Conservation (phyloP, 1,284 basidiomycete genomes). For the Baeospora myosura region DNA sequence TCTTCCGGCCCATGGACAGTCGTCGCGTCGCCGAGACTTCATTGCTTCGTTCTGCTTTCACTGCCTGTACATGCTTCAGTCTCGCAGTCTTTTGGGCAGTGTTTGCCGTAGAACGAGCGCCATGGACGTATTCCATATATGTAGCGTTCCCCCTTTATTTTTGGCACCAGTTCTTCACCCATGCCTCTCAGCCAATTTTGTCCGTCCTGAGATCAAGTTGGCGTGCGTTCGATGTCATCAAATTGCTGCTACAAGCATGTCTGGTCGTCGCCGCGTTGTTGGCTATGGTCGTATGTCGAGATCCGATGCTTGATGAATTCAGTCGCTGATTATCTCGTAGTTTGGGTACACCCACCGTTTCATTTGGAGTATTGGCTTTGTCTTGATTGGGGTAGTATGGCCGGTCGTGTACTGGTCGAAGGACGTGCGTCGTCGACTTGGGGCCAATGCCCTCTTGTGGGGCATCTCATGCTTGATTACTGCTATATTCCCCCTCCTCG, state of each 20-base stretch:
- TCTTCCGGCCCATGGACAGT: conserved; percentile 35
- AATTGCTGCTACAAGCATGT: conserved; percentile 18
- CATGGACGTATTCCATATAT: conserved; percentile 75
- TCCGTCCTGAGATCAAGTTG: conserved; percentile 5
- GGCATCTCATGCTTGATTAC: conserved; percentile 43
- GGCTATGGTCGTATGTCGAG: conserved; percentile 60
- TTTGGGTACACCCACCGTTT: conserved; percentile 61
- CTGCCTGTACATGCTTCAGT: conserved; percentile 14
- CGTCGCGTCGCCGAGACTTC: background rate
- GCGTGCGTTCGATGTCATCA: conserved; percentile 11
- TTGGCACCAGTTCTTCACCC: conserved; percentile 48
- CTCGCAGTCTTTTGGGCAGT: conserved; percentile 37
- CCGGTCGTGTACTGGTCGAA: conserved; percentile 45
- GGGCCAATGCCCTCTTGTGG: conserved; percentile 39
- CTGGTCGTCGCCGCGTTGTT: conserved; percentile 44
- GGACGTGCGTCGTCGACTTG: conserved; percentile 23
- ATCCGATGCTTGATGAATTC: conserved; percentile 1
- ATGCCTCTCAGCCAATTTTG: conserved; percentile 22
- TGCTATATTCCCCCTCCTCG: conserved; percentile 64
- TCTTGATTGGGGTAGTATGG: conserved; percentile 64
- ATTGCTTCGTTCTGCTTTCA: background rate
- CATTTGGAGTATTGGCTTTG: conserved; percentile 69
- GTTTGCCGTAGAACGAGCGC: conserved; percentile 61
- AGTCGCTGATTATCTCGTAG: conserved; percentile 27
- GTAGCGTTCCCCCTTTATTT: conserved; percentile 72